Evolutionary conservation across 768 basidiomycete genomes (phyloP), one percentile per base, ranked within the genome.

Genomic region (Lentinula sp.): DNA sequence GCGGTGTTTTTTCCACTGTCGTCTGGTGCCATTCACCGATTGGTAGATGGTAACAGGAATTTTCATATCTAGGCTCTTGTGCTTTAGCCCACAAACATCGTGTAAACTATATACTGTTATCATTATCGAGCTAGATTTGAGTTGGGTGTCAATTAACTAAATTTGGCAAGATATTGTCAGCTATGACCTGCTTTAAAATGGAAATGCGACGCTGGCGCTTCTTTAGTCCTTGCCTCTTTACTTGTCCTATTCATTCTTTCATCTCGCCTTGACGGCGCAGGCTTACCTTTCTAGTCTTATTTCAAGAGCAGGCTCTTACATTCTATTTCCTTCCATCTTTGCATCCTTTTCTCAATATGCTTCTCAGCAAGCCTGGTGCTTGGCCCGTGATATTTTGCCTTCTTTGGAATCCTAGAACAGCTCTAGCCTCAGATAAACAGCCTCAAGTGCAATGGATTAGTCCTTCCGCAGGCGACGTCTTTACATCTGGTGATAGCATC

Each of bases 371-470:
- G 59, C 50, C 59, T 49, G 59, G 59, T 52, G 59, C 50, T 50
- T 48, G 45, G 48, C 33, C 23, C 20, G 15, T 37, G 7, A 41
- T 41, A 15, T 12, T 52, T 35, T 23, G n/a, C 10, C 32, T 60
- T 32, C 57, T 59, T 43, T 42, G 37, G 32, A 43, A 41, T 18
- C 10, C 57, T 4, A 46, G 13, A 20, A 3, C 9, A 37, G 36
- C 46, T 49, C 23, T 35, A 4, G 49, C 41, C 16, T 41, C 50
- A 9, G 10, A 5, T 8, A 52, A 20, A 5, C 20, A 60, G 33
- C 59, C 57, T 18, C 59, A 60, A 42, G 49, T 60, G 4, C 20
- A 51, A 37, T 60, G 59, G 59, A 42, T 60, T 23, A 60, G 49
- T 42, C 59, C 59, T 41, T 60, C 59, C 9, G 59, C 50, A 15